Evolutionary conservation across 2,329 filamentous ascomycete genomes (phyloP).

Genomic region (Capronia epimyces): DNA sequence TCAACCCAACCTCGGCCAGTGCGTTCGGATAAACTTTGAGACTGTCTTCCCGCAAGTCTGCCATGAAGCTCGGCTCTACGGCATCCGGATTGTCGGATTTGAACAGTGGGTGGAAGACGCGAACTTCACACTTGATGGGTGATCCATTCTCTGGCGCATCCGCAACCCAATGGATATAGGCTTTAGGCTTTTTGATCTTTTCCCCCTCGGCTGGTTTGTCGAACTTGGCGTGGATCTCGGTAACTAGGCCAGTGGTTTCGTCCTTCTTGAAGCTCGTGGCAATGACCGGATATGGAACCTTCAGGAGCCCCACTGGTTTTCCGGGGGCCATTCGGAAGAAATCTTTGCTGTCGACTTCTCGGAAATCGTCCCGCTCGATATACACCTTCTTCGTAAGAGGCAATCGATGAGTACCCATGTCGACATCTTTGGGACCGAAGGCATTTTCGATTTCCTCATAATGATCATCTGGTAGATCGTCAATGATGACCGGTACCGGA

Average conservation of each 20-base stretch:
- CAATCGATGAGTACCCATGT: conserved; percentile 49
- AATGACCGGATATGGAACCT: conserved; percentile 64
- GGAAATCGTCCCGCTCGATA: conserved; percentile 76
- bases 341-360: conserved; percentile 64
- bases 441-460: conserved; percentile 62
- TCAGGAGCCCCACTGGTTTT: conserved; percentile 67
- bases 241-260: conserved; percentile 57
- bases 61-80: conserved; percentile 72
- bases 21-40: conserved; percentile 74
- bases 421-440: conserved; percentile 74
- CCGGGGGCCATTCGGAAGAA: conserved; percentile 74
- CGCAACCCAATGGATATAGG: conserved; percentile 86
- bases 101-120: conserved; percentile 78
- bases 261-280: conserved; percentile 65
- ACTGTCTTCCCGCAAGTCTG: conserved; percentile 77
- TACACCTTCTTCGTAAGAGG: conserved; percentile 73
- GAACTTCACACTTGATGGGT: conserved; percentile 62
- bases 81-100: conserved; percentile 76
- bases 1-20: conserved; percentile 75
- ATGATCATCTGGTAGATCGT: conserved; percentile 67
- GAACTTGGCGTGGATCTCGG: conserved; percentile 60
- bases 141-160: conserved; percentile 58
- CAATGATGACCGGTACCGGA: conserved; percentile 74
- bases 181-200: conserved; percentile 60
- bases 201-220: conserved; percentile 63